Evolutionary conservation across 2,329 filamentous ascomycete genomes (phyloP).

Genomic region (Aspergillus ochraceus): DNA sequence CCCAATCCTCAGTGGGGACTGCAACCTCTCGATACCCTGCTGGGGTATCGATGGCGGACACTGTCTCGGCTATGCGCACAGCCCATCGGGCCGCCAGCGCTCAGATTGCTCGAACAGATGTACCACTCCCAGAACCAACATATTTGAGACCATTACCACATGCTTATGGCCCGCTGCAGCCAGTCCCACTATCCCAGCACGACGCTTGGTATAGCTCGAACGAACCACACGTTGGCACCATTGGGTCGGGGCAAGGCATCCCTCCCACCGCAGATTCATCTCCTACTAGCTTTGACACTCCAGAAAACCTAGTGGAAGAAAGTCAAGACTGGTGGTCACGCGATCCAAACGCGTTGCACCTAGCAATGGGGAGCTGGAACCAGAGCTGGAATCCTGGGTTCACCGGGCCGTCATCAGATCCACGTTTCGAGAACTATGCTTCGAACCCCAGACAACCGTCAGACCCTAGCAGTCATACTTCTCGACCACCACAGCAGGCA

Average conservation of each 20-base stretch:
- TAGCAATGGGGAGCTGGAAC: slow-evolving; percentile 64
- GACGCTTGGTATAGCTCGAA: slow-evolving; percentile 37
- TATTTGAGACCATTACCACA: slow-evolving; percentile 30
- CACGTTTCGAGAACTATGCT: slow-evolving; percentile 13
- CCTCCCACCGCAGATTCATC: slow-evolving; percentile 43
- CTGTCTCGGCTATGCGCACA: slow-evolving; percentile 22
- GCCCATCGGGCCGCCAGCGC: slow-evolving; percentile 18
- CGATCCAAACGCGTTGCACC: slow-evolving; percentile 61
- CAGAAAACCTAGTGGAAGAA: slow-evolving; percentile 62
- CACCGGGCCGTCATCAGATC: slow-evolving; percentile 10
- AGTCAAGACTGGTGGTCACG: slow-evolving; percentile 65
- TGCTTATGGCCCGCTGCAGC: slow-evolving; percentile 16
- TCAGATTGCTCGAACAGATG: slow-evolving; percentile 20
- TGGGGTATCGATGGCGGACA: slow-evolving; percentile 13
- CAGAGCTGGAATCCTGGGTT: slow-evolving; percentile 29
- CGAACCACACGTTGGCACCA: slow-evolving; percentile 18
- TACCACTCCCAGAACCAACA: slow-evolving; percentile 33
- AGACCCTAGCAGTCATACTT: slow-evolving; percentile 5
- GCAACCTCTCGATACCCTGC: slow-evolving; percentile 18
- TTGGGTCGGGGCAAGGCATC: slow-evolving; percentile 23
- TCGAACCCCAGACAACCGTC: slow-evolving; percentile 11
- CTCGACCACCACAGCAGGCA: slow-evolving; percentile 1
- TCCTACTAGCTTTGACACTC: slow-evolving; percentile 57
- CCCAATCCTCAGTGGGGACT: slow-evolving; percentile 13
- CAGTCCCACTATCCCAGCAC: slow-evolving; percentile 27